These are phyloP conservation scores for Penicillium longicatenatum DNA, from an alignment of 495 filamentous ascomycete species.

Conservation along the genomic window DNA sequence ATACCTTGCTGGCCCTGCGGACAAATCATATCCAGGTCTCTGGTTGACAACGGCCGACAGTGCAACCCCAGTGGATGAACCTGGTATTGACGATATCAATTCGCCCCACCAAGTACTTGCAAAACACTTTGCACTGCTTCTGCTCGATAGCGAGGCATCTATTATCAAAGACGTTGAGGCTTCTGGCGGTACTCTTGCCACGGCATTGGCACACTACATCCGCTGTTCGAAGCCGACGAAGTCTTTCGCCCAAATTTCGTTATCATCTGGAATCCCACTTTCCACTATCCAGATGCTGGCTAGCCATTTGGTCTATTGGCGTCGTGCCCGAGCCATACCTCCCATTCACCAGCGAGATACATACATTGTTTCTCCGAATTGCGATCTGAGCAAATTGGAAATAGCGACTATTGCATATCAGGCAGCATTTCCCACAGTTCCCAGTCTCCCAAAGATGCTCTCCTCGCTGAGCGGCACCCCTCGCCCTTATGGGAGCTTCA, in stretches of 20 bases:
- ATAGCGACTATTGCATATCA: slow-evolving; percentile 73
- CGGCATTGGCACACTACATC: slow-evolving; percentile 79
- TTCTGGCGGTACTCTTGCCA: slow-evolving; percentile 69
- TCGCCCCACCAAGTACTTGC: slow-evolving; percentile 61
- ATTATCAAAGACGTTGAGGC: slow-evolving; percentile 82
- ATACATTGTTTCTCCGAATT: slow-evolving; percentile 94
- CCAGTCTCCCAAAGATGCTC: slow-evolving; percentile 81
- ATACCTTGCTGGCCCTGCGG: slow-evolving; percentile 67
- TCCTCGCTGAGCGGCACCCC: slow-evolving; percentile 74
- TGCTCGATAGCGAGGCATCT: slow-evolving; percentile 80
- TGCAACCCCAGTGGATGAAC: slow-evolving; percentile 65
- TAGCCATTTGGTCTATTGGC: slow-evolving; percentile 92
- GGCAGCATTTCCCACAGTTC: slow-evolving; percentile 74
- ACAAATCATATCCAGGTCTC: slow-evolving; percentile 66
- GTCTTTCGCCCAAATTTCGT: slow-evolving; percentile 80
- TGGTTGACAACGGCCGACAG: slow-evolving; percentile 84
- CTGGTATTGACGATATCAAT: slow-evolving; percentile 54
- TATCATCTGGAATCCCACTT: slow-evolving; percentile 69
- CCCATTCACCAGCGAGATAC: slow-evolving; percentile 86
- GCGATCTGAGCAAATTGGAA: slow-evolving; percentile 72
- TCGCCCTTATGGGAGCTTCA: slow-evolving; percentile 75
- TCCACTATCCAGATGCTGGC: slow-evolving; percentile 81
- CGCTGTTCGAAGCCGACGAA: slow-evolving; percentile 79
- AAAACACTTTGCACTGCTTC: slow-evolving; percentile 82
- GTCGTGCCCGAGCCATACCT: slow-evolving; percentile 86